Conservation (phyloP, 2,329 filamentous ascomycete genomes). For the Colletotrichum abscissum region DNA sequence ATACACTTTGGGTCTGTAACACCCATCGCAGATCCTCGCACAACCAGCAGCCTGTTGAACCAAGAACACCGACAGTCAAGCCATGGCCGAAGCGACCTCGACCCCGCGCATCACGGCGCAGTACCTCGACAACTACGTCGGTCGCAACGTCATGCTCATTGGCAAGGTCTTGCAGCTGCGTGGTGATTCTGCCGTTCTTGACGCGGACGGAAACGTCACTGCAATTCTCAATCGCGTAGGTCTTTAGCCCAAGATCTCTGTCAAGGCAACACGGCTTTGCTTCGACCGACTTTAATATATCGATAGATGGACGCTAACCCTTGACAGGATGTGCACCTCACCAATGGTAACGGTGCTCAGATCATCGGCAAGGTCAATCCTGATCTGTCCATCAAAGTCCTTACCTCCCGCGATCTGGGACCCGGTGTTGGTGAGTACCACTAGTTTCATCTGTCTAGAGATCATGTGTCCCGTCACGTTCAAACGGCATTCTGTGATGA, state of each 20-base stretch:
- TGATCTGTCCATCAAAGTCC: conserved; percentile 77
- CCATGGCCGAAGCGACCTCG: conserved; percentile 75
- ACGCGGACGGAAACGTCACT: conserved; percentile 82
- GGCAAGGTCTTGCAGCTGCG: conserved; percentile 87
- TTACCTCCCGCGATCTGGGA: conserved; percentile 78
- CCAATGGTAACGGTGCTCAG: conserved; percentile 77
- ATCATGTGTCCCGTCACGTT: background rate
- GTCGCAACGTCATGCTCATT: conserved; percentile 82
- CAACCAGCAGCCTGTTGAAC: background rate
- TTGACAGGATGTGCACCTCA: conserved; percentile 76
- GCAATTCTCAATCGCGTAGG: conserved; percentile 79
- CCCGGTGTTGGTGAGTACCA: conserved; percentile 71
- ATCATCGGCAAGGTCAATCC: conserved; percentile 83
- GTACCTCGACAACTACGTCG: conserved; percentile 81
- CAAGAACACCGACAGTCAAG: background rate
- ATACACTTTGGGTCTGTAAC: background rate
- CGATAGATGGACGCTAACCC: background rate
- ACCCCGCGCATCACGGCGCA: conserved; percentile 85
- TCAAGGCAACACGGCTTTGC: background rate
- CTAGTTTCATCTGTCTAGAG: background rate
- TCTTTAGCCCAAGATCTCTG: background rate
- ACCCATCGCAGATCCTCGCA: background rate
- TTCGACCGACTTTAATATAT: background rate
- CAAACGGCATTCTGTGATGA: background rate
- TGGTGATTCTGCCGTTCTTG: conserved; percentile 83